These are phyloP conservation scores for Coemansia sp. DNA, from an alignment of 192 early-diverging fungal genomes.

Conservation along the genomic window DNA sequence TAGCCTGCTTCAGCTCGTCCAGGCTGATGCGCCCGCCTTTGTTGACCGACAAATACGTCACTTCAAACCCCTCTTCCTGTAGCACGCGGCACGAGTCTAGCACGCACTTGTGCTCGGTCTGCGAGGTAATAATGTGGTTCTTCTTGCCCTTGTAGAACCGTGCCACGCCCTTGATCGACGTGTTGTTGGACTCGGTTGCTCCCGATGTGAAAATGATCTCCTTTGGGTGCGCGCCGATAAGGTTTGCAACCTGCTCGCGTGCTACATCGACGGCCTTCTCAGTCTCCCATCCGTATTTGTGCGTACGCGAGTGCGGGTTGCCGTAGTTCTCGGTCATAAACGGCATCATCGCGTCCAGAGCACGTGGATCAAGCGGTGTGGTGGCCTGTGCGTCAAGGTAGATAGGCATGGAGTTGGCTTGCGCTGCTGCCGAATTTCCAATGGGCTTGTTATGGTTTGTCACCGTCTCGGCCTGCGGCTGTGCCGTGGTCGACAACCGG, in stretches of 20 bases:
- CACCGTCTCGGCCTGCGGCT: slow-evolving; percentile 21
- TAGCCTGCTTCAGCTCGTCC: slow-evolving; percentile 74
- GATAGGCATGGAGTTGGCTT: slow-evolving; percentile 63
- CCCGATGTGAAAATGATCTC: slow-evolving; percentile 96
- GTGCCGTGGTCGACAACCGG: slow-evolving; percentile 34
- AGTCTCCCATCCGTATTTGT: slow-evolving; percentile 96
- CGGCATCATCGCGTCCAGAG: slow-evolving; percentile 92
- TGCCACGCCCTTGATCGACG: slow-evolving; percentile 91
- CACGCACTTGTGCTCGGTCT: slow-evolving; percentile 99
- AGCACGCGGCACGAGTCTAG: slow-evolving; percentile 95
- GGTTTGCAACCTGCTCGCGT: slow-evolving; percentile 78
- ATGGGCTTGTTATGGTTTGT: slow-evolving; percentile 49
- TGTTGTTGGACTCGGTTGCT: slow-evolving; percentile 96
- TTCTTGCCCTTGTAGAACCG: slow-evolving; percentile 92
- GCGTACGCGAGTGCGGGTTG: slow-evolving; percentile 96
- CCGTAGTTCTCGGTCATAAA: slow-evolving; percentile 89
- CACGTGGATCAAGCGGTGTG: slow-evolving; percentile 88
- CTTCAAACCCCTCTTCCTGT: slow-evolving; percentile 92
- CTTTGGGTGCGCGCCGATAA: slow-evolving; percentile 93
- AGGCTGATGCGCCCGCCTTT: slow-evolving; percentile 82
- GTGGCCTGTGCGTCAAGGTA: slow-evolving; percentile 97
- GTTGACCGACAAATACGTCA: slow-evolving; percentile 90
- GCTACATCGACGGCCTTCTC: slow-evolving; percentile 87
- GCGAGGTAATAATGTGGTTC: slow-evolving; percentile 94
- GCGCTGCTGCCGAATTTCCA: slow-evolving; percentile 6